Evolutionary conservation across 2,329 filamentous ascomycete genomes (phyloP).

Genomic region (Pseudopithomyces chartarum): DNA sequence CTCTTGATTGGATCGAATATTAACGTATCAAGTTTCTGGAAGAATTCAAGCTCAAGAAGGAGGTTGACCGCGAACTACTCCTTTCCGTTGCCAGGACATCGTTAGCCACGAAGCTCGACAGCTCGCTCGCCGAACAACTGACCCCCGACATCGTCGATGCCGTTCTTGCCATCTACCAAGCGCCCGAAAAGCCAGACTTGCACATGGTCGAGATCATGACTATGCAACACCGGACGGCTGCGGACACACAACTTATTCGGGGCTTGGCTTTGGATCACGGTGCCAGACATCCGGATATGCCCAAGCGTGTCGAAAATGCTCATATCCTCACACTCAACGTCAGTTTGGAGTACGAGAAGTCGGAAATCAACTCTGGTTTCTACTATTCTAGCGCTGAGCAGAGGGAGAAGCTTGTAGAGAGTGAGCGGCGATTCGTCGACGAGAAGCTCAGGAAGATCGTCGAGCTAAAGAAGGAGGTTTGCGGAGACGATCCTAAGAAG

Average conservation of each 20-base stretch:
- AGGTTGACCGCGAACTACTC: slow-evolving; percentile 92
- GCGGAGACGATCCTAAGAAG: slow-evolving; percentile 90
- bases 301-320: slow-evolving; percentile 93
- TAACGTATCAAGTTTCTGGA: slow-evolving; percentile 75
- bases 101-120: slow-evolving; percentile 92
- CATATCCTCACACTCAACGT: slow-evolving; percentile 95
- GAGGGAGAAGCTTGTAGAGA: slow-evolving; percentile 96
- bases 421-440: slow-evolving; percentile 93
- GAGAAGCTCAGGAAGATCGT: slow-evolving; percentile 97
- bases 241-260: slow-evolving; percentile 93
- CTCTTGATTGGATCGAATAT: neutral
- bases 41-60: slow-evolving; percentile 83
- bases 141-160: slow-evolving; percentile 96
- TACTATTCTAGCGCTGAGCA: slow-evolving; percentile 98
- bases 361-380: slow-evolving; percentile 98
- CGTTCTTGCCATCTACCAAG: slow-evolving; percentile 89
- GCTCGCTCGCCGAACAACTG: slow-evolving; percentile 83
- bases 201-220: slow-evolving; percentile 99
- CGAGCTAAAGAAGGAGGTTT: slow-evolving; percentile 96
- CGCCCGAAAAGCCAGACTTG: slow-evolving; percentile 89
- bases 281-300: slow-evolving; percentile 96
- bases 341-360: slow-evolving; percentile 97
- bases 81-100: slow-evolving; percentile 93
- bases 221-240: slow-evolving; percentile 97
- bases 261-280: slow-evolving; percentile 94